Evolutionary conservation across 192 early-diverging fungal genomes (phyloP).

Genomic region (Paraglomus brasilianum): DNA sequence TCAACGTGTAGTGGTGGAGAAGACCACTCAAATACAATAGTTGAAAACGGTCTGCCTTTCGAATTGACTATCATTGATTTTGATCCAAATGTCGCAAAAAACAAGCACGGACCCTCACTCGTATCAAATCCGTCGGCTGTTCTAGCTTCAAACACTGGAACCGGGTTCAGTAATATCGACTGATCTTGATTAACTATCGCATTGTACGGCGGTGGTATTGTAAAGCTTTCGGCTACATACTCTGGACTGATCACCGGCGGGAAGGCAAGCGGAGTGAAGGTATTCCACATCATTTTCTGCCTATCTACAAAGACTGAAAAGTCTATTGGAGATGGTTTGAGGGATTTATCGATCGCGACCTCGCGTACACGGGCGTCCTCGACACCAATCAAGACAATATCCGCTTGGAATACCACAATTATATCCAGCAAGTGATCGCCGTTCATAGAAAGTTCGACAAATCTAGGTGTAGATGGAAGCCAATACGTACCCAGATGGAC

Average conservation of each 20-base stretch:
- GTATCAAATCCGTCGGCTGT: not conserved
- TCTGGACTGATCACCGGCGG: conserved; percentile 13
- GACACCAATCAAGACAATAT: conserved; percentile 13
- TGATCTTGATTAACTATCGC: conserved; percentile 18
- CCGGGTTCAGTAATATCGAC: conserved; percentile 22
- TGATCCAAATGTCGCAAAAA: conserved; percentile 31
- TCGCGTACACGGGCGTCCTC: conserved; percentile 23
- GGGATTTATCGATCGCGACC: conserved; percentile 7
- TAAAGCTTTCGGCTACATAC: conserved; percentile 18
- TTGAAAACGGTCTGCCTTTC: conserved; percentile 25
- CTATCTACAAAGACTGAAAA: not conserved
- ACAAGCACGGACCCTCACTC: not conserved
- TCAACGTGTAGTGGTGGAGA: conserved; percentile 14
- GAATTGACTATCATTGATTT: conserved; percentile 26
- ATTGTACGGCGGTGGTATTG: conserved; percentile 28
- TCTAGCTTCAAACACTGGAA: conserved; percentile 19
- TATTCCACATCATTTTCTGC: conserved; percentile 15
- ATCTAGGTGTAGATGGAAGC: conserved; percentile 26
- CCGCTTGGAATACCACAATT: conserved; percentile 15
- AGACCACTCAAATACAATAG: conserved; percentile 18
- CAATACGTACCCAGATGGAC: conserved; percentile 19
- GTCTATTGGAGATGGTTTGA: not conserved
- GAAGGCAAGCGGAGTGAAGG: conserved; percentile 18
- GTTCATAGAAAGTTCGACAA: conserved; percentile 13
- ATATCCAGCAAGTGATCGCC: conserved; percentile 26